phyloP scores from a whole-genome alignment of 2,329 filamentous ascomycete genomes.

The Fusarium metavorans region DNA sequence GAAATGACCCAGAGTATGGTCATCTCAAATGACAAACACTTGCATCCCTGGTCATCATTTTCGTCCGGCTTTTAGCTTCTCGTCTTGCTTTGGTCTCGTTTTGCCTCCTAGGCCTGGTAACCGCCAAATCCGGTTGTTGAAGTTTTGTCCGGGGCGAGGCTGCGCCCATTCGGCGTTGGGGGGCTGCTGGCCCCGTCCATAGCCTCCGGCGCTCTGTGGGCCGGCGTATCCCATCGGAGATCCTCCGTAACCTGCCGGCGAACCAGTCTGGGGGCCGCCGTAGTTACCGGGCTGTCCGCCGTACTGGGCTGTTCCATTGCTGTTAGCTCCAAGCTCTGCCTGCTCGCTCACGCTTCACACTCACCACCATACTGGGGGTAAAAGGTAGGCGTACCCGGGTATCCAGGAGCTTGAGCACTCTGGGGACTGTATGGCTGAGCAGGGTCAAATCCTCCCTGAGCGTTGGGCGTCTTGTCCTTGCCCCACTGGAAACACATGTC shows the following conservation, averaged over 20 bases:
- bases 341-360: conserved; percentile 44
- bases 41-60: conserved; percentile 35
- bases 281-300: conserved; percentile 77
- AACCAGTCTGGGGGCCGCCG: conserved; percentile 70
- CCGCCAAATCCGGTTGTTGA: conserved; percentile 70
- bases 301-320: conserved; percentile 59
- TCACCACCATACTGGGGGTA: conserved; percentile 94
- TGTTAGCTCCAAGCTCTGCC: conserved; percentile 42
- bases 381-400: conserved; percentile 84
- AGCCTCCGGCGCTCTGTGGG: conserved; percentile 83
- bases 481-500: conserved; percentile 78
- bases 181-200: conserved; percentile 78
- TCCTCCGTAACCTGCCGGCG: conserved; percentile 71
- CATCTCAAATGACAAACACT: conserved; percentile 39
- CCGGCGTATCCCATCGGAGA: conserved; percentile 79
- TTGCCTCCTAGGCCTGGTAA: conserved; percentile 67
- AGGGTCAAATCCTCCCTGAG: conserved; percentile 78
- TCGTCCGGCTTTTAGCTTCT: conserved; percentile 39
- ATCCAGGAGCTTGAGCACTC: conserved; percentile 78
- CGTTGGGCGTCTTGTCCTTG: conserved; percentile 94
- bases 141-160: conserved; percentile 66
- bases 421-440: conserved; percentile 79
- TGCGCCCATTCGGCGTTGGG: conserved; percentile 68
- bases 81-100: conserved; percentile 38
- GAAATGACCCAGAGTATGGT: conserved; percentile 32